A percentile compares a stretch with the other conserved stretches of the same genome.
phyloP scores from a whole-genome alignment of 2,329 filamentous ascomycete species.

The Chaetothyriales sp. region DNA sequence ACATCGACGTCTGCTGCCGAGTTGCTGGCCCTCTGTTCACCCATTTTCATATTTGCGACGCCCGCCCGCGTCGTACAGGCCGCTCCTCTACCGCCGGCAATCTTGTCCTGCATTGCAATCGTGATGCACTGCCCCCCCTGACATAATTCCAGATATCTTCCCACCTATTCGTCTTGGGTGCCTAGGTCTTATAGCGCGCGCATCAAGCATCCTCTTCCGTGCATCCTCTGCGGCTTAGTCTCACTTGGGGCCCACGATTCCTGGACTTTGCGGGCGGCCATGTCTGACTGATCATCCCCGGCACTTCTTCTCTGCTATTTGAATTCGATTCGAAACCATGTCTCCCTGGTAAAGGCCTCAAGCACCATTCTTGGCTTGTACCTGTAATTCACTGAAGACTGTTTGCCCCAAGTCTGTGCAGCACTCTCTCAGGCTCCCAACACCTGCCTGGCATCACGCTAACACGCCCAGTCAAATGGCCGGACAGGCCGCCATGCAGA shows the following conservation, averaged over 20 bases:
- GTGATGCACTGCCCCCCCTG: not conserved
- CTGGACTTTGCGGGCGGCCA: not conserved
- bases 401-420: not conserved
- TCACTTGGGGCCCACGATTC: not conserved
- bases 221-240: not conserved
- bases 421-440: not conserved
- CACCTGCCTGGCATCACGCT: not conserved
- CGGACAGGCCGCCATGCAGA: not conserved
- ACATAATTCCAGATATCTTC: not conserved
- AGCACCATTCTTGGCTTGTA: not conserved
- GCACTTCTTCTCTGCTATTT: not conserved
- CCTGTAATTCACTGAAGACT: not conserved
- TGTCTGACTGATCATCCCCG: not conserved
- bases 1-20: not conserved
- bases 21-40: not conserved
- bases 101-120: slow-evolving; percentile 9
- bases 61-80: slow-evolving; percentile 10
- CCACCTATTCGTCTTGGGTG: not conserved
- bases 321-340: not conserved
- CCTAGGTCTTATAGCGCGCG: not conserved
- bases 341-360: not conserved
- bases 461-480: not conserved
- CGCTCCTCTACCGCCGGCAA: slow-evolving; percentile 11
- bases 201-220: not conserved
- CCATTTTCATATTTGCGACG: slow-evolving; percentile 5